phyloP scores from a whole-genome alignment of 2,329 filamentous ascomycete species.

The Sporothrix luriei region DNA sequence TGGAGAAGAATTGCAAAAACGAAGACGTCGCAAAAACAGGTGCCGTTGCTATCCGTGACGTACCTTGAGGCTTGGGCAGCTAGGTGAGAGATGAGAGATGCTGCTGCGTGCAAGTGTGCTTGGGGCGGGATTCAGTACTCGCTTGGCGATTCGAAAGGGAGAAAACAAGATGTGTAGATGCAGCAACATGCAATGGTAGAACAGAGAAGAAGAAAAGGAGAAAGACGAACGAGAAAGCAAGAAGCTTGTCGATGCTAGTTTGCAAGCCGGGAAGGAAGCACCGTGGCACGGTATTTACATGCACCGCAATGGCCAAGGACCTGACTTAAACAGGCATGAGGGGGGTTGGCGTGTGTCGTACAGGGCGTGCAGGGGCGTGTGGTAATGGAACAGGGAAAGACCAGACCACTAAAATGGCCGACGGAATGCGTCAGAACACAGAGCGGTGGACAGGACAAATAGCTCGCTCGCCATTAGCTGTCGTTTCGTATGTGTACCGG shows the following conservation, averaged over 20 bases:
- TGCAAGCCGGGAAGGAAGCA: constrained; percentile 26
- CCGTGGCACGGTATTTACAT: constrained; percentile 22
- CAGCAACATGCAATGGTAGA: constrained; percentile 17
- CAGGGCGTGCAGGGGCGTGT: constrained; percentile 2
- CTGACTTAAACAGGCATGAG: constrained; percentile 12
- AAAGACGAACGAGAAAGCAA: constrained; percentile 12
- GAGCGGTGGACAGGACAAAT: constrained; percentile 32
- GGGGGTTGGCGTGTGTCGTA: constrained; percentile 21
- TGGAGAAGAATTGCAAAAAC: constrained; percentile 8
- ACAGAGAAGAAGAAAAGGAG: constrained; percentile 20
- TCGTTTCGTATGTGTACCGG: constrained; percentile 17
- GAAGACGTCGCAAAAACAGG: constrained; percentile 1
- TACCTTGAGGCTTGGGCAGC: constrained; percentile 13
- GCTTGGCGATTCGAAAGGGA: not conserved
- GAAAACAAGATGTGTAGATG: constrained; percentile 12
- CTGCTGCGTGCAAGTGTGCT: constrained; percentile 8
- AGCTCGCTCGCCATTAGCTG: constrained; percentile 36
- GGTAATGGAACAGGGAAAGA: not conserved
- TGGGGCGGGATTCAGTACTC: constrained; percentile 3
- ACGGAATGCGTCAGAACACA: constrained; percentile 30
- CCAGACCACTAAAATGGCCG: constrained; percentile 29
- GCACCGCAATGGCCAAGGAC: constrained; percentile 23
- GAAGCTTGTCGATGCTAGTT: constrained; percentile 30
- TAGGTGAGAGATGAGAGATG: not conserved
- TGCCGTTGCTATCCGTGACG: constrained; percentile 10